A percentile compares a stretch with the other conserved stretches of the same genome.
Evolutionary conservation across 306 rosid genomes (phyloP).

Genomic region (Malus fusca): DNA sequence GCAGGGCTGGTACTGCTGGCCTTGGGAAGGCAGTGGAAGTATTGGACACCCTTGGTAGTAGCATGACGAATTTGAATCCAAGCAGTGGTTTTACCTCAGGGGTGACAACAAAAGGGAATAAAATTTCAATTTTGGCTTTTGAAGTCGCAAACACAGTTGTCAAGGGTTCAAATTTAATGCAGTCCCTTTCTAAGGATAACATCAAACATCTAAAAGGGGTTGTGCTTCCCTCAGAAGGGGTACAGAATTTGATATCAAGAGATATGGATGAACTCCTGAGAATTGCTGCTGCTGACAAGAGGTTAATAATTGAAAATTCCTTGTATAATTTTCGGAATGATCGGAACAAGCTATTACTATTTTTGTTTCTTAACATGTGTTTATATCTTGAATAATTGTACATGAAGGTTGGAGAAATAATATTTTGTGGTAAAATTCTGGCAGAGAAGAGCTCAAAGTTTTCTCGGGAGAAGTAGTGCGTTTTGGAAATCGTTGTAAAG

Average conservation of each 20-base stretch:
- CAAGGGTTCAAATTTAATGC: slow-evolving; percentile 93
- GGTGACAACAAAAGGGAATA: slow-evolving; percentile 74
- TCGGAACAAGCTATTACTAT: background rate
- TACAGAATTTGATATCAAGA: slow-evolving; percentile 72
- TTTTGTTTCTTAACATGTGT: slow-evolving; percentile 6
- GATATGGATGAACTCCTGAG: slow-evolving; percentile 83
- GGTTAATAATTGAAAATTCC: slow-evolving; percentile 36
- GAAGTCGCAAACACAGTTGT: slow-evolving; percentile 98
- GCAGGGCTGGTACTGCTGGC: slow-evolving; percentile 96
- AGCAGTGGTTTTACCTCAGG: slow-evolving; percentile 83
- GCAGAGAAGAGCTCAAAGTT: slow-evolving; percentile 89
- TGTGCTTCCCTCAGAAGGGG: slow-evolving; percentile 88
- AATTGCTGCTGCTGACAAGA: slow-evolving; percentile 93
- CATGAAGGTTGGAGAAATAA: background rate
- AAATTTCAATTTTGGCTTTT: slow-evolving; percentile 89
- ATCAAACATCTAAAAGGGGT: slow-evolving; percentile 81
- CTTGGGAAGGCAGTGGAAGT: slow-evolving; percentile 99
- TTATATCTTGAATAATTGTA: slow-evolving; percentile 16
- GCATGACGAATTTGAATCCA: slow-evolving; percentile 83
- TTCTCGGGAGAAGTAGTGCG: slow-evolving; percentile 96
- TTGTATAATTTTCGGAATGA: background rate
- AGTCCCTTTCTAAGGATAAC: slow-evolving; percentile 89
- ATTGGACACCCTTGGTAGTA: slow-evolving; percentile 96
- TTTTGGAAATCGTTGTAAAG: slow-evolving; percentile 97
- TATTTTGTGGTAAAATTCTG: slow-evolving; percentile 36